A percentile compares a stretch with the other conserved stretches of the same genome.
Evolutionary conservation across 2,329 filamentous ascomycete species (phyloP).

Genomic region (Microcera coccophila): DNA sequence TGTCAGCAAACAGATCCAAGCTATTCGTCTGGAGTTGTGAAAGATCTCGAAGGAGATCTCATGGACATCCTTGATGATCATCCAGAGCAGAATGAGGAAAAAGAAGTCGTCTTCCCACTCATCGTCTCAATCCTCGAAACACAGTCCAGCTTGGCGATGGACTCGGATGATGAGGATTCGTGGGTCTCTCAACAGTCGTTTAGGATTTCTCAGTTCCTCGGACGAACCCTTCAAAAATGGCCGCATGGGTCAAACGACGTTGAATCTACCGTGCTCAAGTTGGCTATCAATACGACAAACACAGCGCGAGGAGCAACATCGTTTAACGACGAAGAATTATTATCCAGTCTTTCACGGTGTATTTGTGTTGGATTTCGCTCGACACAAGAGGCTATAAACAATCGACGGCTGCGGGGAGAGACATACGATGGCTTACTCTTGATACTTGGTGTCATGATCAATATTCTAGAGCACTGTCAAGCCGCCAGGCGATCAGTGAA

Average conservation of each 20-base stretch:
- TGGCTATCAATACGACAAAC: constrained; percentile 84
- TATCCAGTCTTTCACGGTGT: constrained; percentile 44
- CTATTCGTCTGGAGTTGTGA: constrained; percentile 27
- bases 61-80: constrained; percentile 22
- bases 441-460: constrained; percentile 78
- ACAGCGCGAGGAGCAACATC: constrained; percentile 68
- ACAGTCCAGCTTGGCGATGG: constrained; percentile 30
- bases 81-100: constrained; percentile 10
- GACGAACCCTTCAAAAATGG: constrained; percentile 29
- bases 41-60: constrained; percentile 28
- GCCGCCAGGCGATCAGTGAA: constrained; percentile 47
- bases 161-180: constrained; percentile 17
- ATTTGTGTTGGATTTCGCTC: constrained; percentile 51
- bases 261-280: constrained; percentile 39
- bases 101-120: constrained; percentile 41
- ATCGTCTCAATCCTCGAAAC: constrained; percentile 38
- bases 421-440: constrained; percentile 70
- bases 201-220: constrained; percentile 31
- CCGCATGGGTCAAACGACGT: constrained; percentile 25
- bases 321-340: constrained; percentile 60
- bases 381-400: constrained; percentile 46
- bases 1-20: constrained; percentile 27
- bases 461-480: constrained; percentile 75
- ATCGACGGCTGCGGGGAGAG: constrained; percentile 46
- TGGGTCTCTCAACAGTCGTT: constrained; percentile 26